A percentile compares a stretch with the other conserved stretches of the same genome.
These are phyloP conservation scores for Rhodotorula kratochvilovae DNA, from an alignment of 768 basidiomycete genomes.

Conservation along the genomic window DNA sequence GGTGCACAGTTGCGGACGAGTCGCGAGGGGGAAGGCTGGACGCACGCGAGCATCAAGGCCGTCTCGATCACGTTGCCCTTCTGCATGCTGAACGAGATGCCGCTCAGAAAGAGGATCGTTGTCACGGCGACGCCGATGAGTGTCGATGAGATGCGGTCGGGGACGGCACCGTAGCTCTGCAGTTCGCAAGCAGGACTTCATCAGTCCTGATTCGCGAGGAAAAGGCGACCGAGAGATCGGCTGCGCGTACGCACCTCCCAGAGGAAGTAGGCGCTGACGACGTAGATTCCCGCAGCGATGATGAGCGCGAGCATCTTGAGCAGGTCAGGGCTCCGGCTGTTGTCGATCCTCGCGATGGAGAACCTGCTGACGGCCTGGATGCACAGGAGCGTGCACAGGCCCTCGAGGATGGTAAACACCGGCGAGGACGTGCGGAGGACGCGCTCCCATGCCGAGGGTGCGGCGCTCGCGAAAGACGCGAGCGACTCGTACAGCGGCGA, in stretches of 20 bases:
- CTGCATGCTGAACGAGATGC: conserved; percentile 40
- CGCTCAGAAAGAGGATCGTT: conserved; percentile 41
- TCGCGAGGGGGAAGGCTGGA: too few species aligned
- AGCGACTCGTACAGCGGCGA: conserved; percentile 4
- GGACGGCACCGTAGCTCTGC: conserved; percentile 40
- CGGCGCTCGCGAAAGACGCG: not conserved
- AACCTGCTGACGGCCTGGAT: conserved; percentile 35
- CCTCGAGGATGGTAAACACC: conserved; percentile 43
- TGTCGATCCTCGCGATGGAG: conserved; percentile 36
- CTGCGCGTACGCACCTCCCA: conserved; percentile 18
- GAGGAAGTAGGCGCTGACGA: conserved; percentile 36
- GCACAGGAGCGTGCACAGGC: conserved; percentile 38
- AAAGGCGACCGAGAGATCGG: not conserved
- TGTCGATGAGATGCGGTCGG: conserved; percentile 39
- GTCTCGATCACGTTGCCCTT: conserved; percentile 44
- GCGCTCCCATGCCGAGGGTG: conserved; percentile 37
- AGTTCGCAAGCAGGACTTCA: not conserved
- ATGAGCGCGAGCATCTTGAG: conserved; percentile 37
- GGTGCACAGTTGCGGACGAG: too few species aligned
- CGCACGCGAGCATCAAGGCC: conserved; percentile 40
- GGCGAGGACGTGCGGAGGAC: conserved; percentile 37
- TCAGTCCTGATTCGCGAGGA: too few species aligned
- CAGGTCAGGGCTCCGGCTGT: conserved; percentile 22
- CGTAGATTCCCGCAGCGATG: conserved; percentile 33
- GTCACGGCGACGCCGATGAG: conserved; percentile 44